Evolutionary conservation across 768 basidiomycete species (phyloP).

Genomic region (Krasilnikovozyma curviuscula): DNA sequence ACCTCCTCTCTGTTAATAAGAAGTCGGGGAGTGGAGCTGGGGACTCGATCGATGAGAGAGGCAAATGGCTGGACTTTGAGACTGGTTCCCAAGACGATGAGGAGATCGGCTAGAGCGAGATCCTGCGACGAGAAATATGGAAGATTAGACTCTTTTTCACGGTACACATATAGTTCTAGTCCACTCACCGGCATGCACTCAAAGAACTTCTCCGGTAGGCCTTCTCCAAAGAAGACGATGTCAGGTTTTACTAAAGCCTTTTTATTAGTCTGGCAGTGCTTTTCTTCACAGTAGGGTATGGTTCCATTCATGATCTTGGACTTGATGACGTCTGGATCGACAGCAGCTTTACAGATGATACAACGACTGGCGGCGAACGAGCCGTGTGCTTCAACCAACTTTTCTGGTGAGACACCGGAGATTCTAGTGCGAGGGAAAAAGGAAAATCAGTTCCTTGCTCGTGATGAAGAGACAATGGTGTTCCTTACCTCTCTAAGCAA

Average conservation of each 20-base stretch:
- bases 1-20: slow-evolving; percentile 73
- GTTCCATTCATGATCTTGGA: slow-evolving; percentile 37
- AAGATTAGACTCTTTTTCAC: neutral
- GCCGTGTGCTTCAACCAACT: slow-evolving; percentile 93
- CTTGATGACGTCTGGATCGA: slow-evolving; percentile 49
- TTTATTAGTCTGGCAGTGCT: neutral
- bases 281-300: neutral
- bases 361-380: slow-evolving; percentile 79
- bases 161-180: neutral
- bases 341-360: slow-evolving; percentile 45
- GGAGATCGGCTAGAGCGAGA: slow-evolving; percentile 52
- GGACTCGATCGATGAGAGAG: slow-evolving; percentile 43
- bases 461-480: too few relatives aligned
- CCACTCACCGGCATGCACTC: slow-evolving; percentile 30
- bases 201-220: slow-evolving; percentile 52
- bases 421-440: too few relatives aligned
- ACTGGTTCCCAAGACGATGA: slow-evolving; percentile 81
- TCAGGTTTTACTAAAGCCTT: slow-evolving; percentile 60
- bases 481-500: too few relatives aligned
- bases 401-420: too few relatives aligned
- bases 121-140: slow-evolving; percentile 15
- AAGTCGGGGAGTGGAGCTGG: slow-evolving; percentile 48
- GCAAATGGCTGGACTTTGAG: slow-evolving; percentile 68
- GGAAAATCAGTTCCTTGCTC: too few relatives aligned
- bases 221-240: slow-evolving; percentile 81